Conservation (phyloP, 2,329 filamentous ascomycete genomes). For the Calonectria crousiana region DNA sequence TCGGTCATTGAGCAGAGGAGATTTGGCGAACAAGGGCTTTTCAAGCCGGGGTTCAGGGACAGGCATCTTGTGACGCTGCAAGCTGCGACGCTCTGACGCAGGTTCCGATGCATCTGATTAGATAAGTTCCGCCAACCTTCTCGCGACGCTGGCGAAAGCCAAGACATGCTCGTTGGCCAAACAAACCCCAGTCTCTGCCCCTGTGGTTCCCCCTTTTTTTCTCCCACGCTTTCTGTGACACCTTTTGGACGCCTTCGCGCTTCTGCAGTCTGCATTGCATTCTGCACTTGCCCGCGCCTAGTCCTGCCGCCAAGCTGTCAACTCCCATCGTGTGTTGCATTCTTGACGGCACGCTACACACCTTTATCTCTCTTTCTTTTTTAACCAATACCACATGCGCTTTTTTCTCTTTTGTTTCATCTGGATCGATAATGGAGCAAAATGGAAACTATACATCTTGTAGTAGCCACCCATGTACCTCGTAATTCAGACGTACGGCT, state of each 20-base stretch:
- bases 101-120: conserved; percentile 42
- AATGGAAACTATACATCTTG: neutral
- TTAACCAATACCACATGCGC: neutral
- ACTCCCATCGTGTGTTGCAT: neutral
- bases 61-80: conserved; percentile 18
- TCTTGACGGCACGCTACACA: neutral
- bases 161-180: conserved; percentile 6
- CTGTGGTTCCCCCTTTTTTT: conserved; percentile 2
- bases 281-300: conserved; percentile 5
- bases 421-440: neutral
- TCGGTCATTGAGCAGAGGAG: neutral
- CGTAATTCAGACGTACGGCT: neutral
- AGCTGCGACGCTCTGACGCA: conserved; percentile 21
- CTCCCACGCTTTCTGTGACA: conserved; percentile 2
- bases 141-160: conserved; percentile 14
- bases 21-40: conserved; percentile 2
- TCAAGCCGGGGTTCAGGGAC: conserved; percentile 19
- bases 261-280: neutral
- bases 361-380: neutral
- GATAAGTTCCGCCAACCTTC: conserved; percentile 34
- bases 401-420: neutral
- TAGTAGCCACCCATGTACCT: neutral
- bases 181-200: neutral
- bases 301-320: neutral
- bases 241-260: neutral